These are phyloP conservation scores for Plasmodium yoelii DNA, from an alignment of 169 alveolate species.

Conservation along the genomic window DNA sequence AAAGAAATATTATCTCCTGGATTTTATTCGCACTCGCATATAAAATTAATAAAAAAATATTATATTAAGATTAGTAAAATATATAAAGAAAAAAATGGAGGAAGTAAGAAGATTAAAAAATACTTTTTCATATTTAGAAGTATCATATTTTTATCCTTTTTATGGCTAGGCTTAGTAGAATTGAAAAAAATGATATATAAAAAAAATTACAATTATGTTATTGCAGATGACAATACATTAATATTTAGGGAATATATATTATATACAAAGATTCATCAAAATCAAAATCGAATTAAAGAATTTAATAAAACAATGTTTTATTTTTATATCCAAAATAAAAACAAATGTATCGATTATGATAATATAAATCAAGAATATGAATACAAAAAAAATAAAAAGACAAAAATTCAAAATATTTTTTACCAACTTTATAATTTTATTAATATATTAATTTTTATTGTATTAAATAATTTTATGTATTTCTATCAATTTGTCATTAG, in stretches of 20 bases:
- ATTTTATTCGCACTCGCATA: conserved; percentile 64
- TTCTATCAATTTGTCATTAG: conserved; percentile 29
- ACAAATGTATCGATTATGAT: conserved; percentile 27
- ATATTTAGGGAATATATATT: conserved; percentile 33
- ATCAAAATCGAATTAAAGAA: conserved; percentile 6
- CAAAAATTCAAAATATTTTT: conserved; percentile 1
- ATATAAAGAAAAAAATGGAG: conserved; percentile 36
- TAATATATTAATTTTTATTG: conserved; percentile 10
- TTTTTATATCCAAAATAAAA: conserved; percentile 24
- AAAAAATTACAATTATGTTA: conserved; percentile 63
- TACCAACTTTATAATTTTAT: conserved; percentile 27
- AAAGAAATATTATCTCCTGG: conserved; percentile 65
- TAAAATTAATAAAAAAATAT: conserved; percentile 43
- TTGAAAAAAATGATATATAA: conserved; percentile 58
- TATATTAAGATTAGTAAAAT: conserved; percentile 47
- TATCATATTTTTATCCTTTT: conserved; percentile 48
- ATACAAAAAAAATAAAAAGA: not conserved
- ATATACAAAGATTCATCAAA: conserved; percentile 14
- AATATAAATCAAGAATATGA: not conserved
- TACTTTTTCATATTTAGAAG: conserved; percentile 55
- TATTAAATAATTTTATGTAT: conserved; percentile 17
- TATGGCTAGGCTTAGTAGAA: conserved; percentile 54
- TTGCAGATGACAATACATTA: conserved; percentile 68
- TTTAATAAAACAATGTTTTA: conserved; percentile 19
- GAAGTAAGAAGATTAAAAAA: conserved; percentile 32